A percentile compares a stretch with the other conserved stretches of the same genome.
These are phyloP conservation scores for Tothia fuscella DNA, from an alignment of 2,329 filamentous ascomycete genomes.

Conservation along the genomic window DNA sequence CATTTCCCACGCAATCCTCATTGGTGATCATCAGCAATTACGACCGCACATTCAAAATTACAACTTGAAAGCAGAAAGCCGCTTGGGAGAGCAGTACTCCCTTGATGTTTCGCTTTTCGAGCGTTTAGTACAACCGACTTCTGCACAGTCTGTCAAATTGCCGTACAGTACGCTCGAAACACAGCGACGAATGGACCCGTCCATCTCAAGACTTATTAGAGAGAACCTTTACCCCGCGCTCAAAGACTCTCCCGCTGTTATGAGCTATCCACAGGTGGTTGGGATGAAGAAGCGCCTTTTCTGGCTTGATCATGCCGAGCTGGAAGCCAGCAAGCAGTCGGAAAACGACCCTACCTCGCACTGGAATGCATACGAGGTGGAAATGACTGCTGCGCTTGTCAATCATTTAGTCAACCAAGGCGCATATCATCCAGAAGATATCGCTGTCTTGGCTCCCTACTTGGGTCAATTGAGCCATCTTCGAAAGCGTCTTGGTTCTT, in stretches of 20 bases:
- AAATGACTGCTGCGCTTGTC: slow-evolving; percentile 51
- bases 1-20: slow-evolving; percentile 49
- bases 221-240: slow-evolving; percentile 46
- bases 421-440: slow-evolving; percentile 45
- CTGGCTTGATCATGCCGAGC: slow-evolving; percentile 48
- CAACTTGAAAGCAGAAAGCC: slow-evolving; percentile 16
- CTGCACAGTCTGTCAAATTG: slow-evolving; percentile 8
- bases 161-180: slow-evolving; percentile 10
- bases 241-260: slow-evolving; percentile 34
- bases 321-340: slow-evolving; percentile 29
- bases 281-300: slow-evolving; percentile 45
- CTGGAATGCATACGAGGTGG: slow-evolving; percentile 48
- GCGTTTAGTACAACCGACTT: slow-evolving; percentile 32
- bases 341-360: slow-evolving; percentile 29
- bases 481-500: slow-evolving; percentile 30
- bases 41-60: slow-evolving; percentile 47
- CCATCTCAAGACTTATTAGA: slow-evolving; percentile 47
- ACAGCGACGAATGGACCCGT: slow-evolving; percentile 55
- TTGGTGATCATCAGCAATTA: slow-evolving; percentile 52
- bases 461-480: slow-evolving; percentile 45
- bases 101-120: slow-evolving; percentile 53
- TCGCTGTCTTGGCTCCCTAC: slow-evolving; percentile 60
- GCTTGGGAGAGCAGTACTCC: slow-evolving; percentile 3
- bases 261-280: slow-evolving; percentile 34
- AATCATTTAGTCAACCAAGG: slow-evolving; percentile 56